Evolutionary conservation across 108 stramenopile species (phyloP).

Genomic region (Schizochytrium sp.): DNA sequence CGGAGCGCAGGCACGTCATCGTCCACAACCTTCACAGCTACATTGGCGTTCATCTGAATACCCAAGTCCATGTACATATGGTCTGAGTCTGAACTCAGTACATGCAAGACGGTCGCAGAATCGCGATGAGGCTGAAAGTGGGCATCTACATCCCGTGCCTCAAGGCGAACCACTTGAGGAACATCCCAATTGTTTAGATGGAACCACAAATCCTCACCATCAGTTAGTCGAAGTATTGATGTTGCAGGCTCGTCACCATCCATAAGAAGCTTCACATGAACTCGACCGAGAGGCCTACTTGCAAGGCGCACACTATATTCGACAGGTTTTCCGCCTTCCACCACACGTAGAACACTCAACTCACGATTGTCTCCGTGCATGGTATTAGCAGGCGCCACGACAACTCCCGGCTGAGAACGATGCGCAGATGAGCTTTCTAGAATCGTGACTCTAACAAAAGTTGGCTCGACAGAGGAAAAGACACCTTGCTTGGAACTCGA

Average conservation of each 20-base stretch:
- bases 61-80: neutral
- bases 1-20: neutral
- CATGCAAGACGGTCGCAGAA: neutral
- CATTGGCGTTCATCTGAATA: neutral
- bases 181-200: neutral
- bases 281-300: neutral
- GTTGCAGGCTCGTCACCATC: neutral
- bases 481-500: neutral
- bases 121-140: neutral
- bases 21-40: constrained; percentile 4
- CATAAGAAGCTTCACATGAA: neutral
- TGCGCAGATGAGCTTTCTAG: neutral
- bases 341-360: neutral
- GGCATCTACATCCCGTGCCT: neutral
- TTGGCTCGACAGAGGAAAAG: neutral
- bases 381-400: neutral
- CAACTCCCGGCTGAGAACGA: neutral
- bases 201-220: neutral
- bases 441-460: neutral
- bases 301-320: neutral
- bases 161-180: neutral
- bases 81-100: neutral
- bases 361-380: neutral
- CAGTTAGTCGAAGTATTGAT: neutral
- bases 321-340: neutral